Evolutionary conservation across 2,329 filamentous ascomycete genomes (phyloP).

Genomic region (Scedosporium minutisporum): DNA sequence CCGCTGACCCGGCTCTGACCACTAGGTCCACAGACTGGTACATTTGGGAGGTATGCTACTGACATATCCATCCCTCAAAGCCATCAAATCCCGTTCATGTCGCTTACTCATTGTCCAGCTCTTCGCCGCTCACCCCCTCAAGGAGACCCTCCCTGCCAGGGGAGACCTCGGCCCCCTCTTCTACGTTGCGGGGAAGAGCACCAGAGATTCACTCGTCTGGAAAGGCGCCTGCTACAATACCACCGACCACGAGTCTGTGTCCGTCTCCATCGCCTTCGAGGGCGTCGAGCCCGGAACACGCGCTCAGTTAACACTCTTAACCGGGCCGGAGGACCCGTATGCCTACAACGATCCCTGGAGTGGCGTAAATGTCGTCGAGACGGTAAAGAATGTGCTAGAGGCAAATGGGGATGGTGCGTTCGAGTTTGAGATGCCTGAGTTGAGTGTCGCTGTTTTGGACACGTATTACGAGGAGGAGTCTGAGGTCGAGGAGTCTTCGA

Average conservation of each 20-base stretch:
- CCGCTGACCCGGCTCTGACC: conserved; percentile 36
- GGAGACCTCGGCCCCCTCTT: conserved; percentile 35
- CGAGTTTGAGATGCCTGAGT: conserved; percentile 40
- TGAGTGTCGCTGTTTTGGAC: conserved; percentile 48
- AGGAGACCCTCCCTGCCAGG: conserved; percentile 34
- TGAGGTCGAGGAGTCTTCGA: too few species aligned
- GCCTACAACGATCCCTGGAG: conserved; percentile 27
- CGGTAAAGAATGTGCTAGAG: conserved; percentile 24
- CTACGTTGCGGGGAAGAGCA: conserved; percentile 38
- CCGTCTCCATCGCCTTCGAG: conserved; percentile 35
- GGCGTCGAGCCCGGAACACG: conserved; percentile 27
- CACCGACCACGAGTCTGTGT: conserved; percentile 31
- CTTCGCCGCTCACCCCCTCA: conserved; percentile 34
- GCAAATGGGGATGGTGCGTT: conserved; percentile 38
- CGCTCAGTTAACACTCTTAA: conserved; percentile 35
- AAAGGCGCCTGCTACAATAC: conserved; percentile 45
- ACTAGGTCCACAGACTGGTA: conserved; percentile 41
- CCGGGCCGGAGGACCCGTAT: conserved; percentile 31
- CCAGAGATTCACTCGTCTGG: conserved; percentile 32
- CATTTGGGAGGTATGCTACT: conserved; percentile 25
- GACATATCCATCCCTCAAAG: background rate
- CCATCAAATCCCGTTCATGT: background rate
- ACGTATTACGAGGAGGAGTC: conserved; percentile 15
- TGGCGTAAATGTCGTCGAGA: conserved; percentile 40
- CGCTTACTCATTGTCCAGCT: conserved; percentile 19